Evolutionary conservation across 208 protist genomes (phyloP).

Genomic region (Trypanosoma lewisi): DNA sequence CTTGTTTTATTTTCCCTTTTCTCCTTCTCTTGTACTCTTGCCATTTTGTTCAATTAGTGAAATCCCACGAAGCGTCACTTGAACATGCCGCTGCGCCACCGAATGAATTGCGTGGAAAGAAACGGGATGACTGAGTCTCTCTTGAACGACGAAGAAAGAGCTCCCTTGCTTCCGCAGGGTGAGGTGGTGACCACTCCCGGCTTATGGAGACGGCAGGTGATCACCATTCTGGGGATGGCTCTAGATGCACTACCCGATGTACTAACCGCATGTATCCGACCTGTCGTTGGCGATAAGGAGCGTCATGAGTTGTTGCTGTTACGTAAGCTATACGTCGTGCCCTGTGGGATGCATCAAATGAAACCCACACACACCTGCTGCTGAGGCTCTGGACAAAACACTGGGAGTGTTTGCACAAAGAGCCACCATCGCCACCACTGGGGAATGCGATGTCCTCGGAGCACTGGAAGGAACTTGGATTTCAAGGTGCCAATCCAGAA

Average conservation of each 20-base stretch:
- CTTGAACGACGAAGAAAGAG: not conserved
- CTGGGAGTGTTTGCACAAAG: no score
- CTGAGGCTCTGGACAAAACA: no score
- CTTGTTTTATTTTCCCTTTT: no score
- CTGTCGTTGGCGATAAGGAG: no score
- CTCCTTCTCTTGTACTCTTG: not conserved
- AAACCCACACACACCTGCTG: no score
- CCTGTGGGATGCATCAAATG: no score
- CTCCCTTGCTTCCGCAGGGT: no score
- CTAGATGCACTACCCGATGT: slow-evolving; percentile 29
- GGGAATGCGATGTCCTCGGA: slow-evolving; percentile 27
- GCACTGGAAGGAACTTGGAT: slow-evolving; percentile 84
- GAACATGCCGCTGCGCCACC: not conserved
- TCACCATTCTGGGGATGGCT: slow-evolving; percentile 26
- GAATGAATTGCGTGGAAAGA: not conserved
- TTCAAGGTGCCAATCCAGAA: slow-evolving; percentile 75
- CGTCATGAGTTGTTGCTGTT: no score
- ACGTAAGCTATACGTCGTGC: no score
- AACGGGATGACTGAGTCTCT: slow-evolving; percentile 13
- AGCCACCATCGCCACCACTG: no score
- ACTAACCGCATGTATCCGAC: no score
- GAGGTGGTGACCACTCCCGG: no score
- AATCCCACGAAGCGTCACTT: not conserved
- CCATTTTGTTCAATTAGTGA: slow-evolving; percentile 3
- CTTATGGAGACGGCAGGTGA: not conserved